These are phyloP conservation scores for Pythium guiyangense DNA, from an alignment of 352 stramenopile genomes.

Conservation along the genomic window DNA sequence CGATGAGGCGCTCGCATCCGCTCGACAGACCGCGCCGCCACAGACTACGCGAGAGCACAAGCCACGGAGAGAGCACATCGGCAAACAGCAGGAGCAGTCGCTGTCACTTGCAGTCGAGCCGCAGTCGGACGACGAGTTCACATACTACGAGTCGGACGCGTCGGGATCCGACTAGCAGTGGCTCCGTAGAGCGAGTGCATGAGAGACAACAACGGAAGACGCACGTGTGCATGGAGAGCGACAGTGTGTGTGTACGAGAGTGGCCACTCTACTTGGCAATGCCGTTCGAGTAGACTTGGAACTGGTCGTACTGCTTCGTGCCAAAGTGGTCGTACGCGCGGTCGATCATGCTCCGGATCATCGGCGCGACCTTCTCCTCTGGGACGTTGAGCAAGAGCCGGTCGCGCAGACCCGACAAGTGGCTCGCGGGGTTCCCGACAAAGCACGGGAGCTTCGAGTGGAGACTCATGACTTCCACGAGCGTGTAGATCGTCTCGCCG, in stretches of 20 bases:
- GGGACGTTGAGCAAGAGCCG: slow-evolving; percentile 65
- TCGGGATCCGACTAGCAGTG: not conserved
- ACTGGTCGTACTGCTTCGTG: slow-evolving; percentile 95
- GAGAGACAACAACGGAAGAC: no score
- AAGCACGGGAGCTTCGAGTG: slow-evolving; percentile 80
- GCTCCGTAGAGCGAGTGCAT: no score
- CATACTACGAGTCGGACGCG: slow-evolving; percentile 1
- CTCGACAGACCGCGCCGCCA: not conserved
- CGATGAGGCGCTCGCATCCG: not conserved
- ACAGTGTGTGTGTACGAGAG: no score
- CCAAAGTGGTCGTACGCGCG: slow-evolving; percentile 94
- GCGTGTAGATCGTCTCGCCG: slow-evolving; percentile 91
- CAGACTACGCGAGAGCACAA: no score
- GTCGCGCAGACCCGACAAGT: slow-evolving; percentile 47
- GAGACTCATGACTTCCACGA: slow-evolving; percentile 94
- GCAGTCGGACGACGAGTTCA: not conserved
- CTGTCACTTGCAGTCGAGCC: not conserved
- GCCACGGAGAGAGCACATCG: not conserved
- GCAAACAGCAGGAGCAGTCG: not conserved
- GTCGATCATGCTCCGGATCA: slow-evolving; percentile 92
- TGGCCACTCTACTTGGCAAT: slow-evolving; percentile 25
- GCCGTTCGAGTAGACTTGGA: slow-evolving; percentile 91
- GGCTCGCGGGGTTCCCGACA: slow-evolving; percentile 23
- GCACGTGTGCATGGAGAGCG: no score
- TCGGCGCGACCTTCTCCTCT: slow-evolving; percentile 48